Percentiles rank a stretch among this genome's conserved stretches.
These are phyloP conservation scores for Magnusiomyces magnusii DNA, from an alignment of 1,139 yeast species.

Conservation along the genomic window DNA sequence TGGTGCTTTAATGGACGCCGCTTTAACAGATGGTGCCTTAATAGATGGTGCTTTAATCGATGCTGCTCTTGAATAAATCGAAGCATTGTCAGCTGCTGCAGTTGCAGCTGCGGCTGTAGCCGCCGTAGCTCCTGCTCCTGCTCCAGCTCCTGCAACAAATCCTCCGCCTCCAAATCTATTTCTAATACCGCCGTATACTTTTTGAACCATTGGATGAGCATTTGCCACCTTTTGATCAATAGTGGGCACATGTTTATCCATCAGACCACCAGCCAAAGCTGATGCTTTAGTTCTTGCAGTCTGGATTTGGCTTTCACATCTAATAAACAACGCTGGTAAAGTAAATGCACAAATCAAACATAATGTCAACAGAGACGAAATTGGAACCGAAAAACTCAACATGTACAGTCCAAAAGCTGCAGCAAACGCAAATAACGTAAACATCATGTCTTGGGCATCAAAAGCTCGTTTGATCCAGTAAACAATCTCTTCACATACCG, in stretches of 20 bases:
- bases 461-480: slow-evolving; percentile 48
- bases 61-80: slow-evolving; percentile 20
- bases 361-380: slow-evolving; percentile 57
- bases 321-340: slow-evolving; percentile 43
- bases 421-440: slow-evolving; percentile 68
- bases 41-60: slow-evolving; percentile 9
- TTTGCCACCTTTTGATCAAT: slow-evolving; percentile 46
- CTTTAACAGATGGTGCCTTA: slow-evolving; percentile 16
- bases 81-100: slow-evolving; percentile 20
- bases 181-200: slow-evolving; percentile 38
- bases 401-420: slow-evolving; percentile 56
- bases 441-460: slow-evolving; percentile 58
- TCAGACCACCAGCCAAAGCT: background rate
- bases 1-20: too few species aligned
- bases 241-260: background rate
- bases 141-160: slow-evolving; percentile 19
- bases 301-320: background rate
- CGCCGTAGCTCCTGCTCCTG: slow-evolving; percentile 21
- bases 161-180: slow-evolving; percentile 24
- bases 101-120: slow-evolving; percentile 15
- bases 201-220: slow-evolving; percentile 48
- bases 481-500: slow-evolving; percentile 26
- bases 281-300: background rate
- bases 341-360: slow-evolving; percentile 61
- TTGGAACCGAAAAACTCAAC: slow-evolving; percentile 68